A percentile compares a stretch with the other conserved stretches of the same genome.
Evolutionary conservation across 2,329 filamentous ascomycete genomes (phyloP).

Genomic region (Verticillium nonalfalfae): DNA sequence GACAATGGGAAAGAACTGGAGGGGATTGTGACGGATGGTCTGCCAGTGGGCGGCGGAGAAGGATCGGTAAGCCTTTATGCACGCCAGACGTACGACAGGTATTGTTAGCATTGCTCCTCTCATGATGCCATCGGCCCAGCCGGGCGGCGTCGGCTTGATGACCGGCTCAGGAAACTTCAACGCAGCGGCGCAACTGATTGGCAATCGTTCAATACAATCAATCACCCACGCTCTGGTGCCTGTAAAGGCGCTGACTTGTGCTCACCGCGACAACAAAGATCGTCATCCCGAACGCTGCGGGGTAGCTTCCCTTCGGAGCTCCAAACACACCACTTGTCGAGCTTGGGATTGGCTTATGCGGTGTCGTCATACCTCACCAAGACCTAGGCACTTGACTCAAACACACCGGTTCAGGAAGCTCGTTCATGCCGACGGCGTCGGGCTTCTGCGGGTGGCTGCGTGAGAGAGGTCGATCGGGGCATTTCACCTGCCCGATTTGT

Average conservation of each 20-base stretch:
- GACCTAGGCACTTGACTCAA: not conserved
- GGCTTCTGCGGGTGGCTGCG: not conserved
- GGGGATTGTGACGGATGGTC: not conserved
- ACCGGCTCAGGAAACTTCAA: not conserved
- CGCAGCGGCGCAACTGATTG: not conserved
- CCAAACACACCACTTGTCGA: not conserved
- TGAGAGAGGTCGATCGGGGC: not conserved
- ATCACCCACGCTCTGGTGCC: not conserved
- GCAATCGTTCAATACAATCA: not conserved
- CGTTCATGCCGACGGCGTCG: not conserved
- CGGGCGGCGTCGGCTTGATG: not conserved
- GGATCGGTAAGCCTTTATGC: not conserved
- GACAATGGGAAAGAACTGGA: not conserved
- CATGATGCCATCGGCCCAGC: not conserved
- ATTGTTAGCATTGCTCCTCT: not conserved
- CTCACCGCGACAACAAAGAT: not conserved
- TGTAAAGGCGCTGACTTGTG: not conserved
- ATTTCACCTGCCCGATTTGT: slow-evolving; percentile 2
- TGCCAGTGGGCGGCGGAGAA: not conserved
- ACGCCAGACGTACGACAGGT: not conserved
- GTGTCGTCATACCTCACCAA: slow-evolving; percentile 1
- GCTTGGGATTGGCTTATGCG: not conserved
- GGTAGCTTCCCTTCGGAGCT: not conserved
- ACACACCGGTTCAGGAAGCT: not conserved
- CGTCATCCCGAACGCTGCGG: not conserved